Evolutionary conservation across 345 rosid genomes (phyloP), one percentile per base, ranked within the genome.

Genomic region (Gossypium arboreum): DNA sequence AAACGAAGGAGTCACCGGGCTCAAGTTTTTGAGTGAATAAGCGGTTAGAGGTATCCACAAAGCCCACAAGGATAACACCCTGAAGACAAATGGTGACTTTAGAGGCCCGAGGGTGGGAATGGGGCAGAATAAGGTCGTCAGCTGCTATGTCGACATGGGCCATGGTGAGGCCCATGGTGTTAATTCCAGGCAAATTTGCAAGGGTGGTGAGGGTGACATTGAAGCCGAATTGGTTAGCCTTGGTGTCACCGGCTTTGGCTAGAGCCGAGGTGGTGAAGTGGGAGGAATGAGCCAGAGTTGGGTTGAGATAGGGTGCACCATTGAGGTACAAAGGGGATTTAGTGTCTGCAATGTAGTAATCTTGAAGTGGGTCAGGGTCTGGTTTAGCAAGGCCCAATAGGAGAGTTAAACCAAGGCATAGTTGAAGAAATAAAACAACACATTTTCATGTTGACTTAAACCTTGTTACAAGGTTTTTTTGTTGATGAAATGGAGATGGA

Each of bases 91-190:
- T 78, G 73, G 90, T 87, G 12, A 94, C 92, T 72, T 90, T 92
- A 0, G 96, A 90, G 86, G 96, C 94, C 71, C 93, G 86, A 16
- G 97, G 93, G 80, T 91, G 97, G 27, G 64, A 76, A 72, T 89
- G 98, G 44, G 84, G 88, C 2, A 89, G 91, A 20, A 86, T 84
- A 0, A 85, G 44, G 10, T 91, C 98, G 0, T 82, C 57, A 0
- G 75, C 70, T 0, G 68, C 86, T 0, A 91, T 57, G 82, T 90
- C 96, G 0, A 86, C 27, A 0, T 91, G 84, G 76, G 82, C 92
- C 93, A 89, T 79, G 73, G 84, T 56, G 16, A 90, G 86, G 84
- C 97, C 97, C 92, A 86, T 73, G n/a, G 94, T 90, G 81, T 92
- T 94, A 39, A 88, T 66, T 65, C 94, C 96, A 0, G 96, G 94